These are phyloP conservation scores for Sicyos baderoa DNA, from an alignment of 306 rosid genomes.

Conservation along the genomic window DNA sequence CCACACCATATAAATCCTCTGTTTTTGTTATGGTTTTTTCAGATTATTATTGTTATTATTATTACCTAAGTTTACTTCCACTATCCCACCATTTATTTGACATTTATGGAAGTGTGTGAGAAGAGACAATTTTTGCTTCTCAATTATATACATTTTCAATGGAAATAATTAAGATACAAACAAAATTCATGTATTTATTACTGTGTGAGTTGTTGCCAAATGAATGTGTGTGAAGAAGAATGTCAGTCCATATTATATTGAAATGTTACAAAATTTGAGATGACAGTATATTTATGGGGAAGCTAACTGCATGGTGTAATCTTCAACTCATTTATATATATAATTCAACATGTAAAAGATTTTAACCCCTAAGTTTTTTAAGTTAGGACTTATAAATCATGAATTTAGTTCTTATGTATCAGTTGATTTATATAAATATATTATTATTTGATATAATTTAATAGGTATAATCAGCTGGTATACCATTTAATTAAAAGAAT, in stretches of 20 bases:
- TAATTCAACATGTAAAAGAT: too few species aligned
- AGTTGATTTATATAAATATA: too few species aligned
- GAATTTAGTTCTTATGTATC: too few species aligned
- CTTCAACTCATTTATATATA: not conserved
- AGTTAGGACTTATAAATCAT: too few species aligned
- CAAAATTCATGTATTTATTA: constrained; percentile 2
- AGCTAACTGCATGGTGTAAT: not conserved
- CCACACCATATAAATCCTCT: not conserved
- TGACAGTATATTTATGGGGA: not conserved
- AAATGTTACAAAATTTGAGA: not conserved
- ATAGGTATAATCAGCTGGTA: too few species aligned
- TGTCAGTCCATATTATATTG: constrained; percentile 4
- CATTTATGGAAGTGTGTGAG: not conserved
- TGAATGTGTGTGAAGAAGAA: not conserved
- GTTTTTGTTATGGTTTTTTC: not conserved
- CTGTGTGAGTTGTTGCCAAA: not conserved
- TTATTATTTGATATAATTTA: too few species aligned
- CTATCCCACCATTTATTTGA: not conserved
- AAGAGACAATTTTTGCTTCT: not conserved
- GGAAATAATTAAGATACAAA: not conserved
- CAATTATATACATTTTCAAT: constrained; percentile 6
- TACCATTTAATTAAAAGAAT: too few species aligned
- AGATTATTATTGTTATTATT: not conserved
- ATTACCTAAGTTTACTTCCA: constrained; percentile 3
- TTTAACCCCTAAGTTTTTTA: too few species aligned